Base-by-base conservation (phyloP, 1,284 basidiomycete species). In the Meripilus lineatus region DNA sequence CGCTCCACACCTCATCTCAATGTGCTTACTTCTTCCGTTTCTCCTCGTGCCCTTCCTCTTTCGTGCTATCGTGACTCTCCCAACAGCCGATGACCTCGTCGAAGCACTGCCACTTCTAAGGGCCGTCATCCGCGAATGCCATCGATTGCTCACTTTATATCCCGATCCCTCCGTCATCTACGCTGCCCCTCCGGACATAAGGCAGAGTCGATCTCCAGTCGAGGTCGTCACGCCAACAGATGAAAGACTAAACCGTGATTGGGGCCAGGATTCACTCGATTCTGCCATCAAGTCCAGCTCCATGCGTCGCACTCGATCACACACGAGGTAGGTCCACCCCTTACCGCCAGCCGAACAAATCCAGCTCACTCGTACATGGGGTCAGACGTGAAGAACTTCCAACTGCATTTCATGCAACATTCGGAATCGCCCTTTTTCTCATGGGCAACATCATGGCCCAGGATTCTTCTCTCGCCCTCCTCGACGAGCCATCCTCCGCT, bases 41-140 rank as follows among this genome's bases (percentile, higher is more conserved):
- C 45, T 33, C 11, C 23, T 50, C 15, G 21, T 32, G 24, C 26
- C 33, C 39, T 36, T 44, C 39, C 28, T 42, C 45, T 28, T 41
- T 45, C 42, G 36, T 32, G 11, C 47, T 44, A 41, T 11, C 23
- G 21, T 40, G 38, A 30, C 28, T 30, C n/a, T 30, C 28, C 10
- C 8, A 30, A 15, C 51, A 79, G 77, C 61, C 41, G 72, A 73
- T 48, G 69, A 75, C 44, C 55, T 67, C 15, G 49, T 58, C 25
- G 72, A 77, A 45, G 71, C 77, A 1, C 62, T 79, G 4, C 71
- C 76, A 0, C 65, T 80, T 4, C 61, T 84, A 32, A 71, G 80
- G 32, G 79, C 74, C 4, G 76, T 84, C 42, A 71, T 84, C 4
- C 78, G 81, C 51, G 79, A 82, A 59, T 83, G 78, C 56, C 75